Base-by-base conservation (phyloP, 345 rosid species). In the Pistacia integerrima region DNA sequence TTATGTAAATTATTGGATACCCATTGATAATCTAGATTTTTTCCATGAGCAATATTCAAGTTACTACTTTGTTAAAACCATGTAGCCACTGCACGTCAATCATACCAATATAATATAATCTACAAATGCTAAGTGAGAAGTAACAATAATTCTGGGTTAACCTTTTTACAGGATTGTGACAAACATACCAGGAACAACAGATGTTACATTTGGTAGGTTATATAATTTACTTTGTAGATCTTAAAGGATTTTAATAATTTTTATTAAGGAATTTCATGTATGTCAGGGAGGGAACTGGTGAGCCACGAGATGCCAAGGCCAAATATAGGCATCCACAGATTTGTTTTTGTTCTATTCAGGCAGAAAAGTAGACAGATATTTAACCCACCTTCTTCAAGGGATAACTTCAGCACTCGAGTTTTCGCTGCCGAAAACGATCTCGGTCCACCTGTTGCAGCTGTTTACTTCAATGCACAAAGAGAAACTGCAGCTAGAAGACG, bases 361-460 rank as follows among this genome's bases (percentile, higher is more conserved):
- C 93, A 90, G 86, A 84, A 78, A 70, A 75, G 86, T 33, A 85
- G 92, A 74, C 84, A 80, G 17, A 76, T 73, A 18, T 57, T 88
- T 22, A 79, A 72, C 70, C 82, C 80, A 8, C 87, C 82, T 62
- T 67, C 86, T 77, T 85, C 90, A 13, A 82, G 91, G 69, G 87
- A 88, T 67, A 70, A 84, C 44, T 91, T 91, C 89, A 81, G 57
- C 78, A 85, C 93, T 38, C 85, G 90, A 67, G 72, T 73, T 52
- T 90, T 90, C 41, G 89, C 92, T 8, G 78, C 77, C 3, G 88
- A 83, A 18, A 76, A 86, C 65, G 92, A 83, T 56, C 88, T 91
- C 1, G 91, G 84, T n/a, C 91, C 85, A 44, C 97, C 97, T 51
- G 97, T 88, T 12, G 93, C 92, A 25, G 91, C 91, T 69, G 90